Base-by-base conservation (phyloP, 2,329 filamentous ascomycete genomes). In the Aspergillus cejpii region DNA sequence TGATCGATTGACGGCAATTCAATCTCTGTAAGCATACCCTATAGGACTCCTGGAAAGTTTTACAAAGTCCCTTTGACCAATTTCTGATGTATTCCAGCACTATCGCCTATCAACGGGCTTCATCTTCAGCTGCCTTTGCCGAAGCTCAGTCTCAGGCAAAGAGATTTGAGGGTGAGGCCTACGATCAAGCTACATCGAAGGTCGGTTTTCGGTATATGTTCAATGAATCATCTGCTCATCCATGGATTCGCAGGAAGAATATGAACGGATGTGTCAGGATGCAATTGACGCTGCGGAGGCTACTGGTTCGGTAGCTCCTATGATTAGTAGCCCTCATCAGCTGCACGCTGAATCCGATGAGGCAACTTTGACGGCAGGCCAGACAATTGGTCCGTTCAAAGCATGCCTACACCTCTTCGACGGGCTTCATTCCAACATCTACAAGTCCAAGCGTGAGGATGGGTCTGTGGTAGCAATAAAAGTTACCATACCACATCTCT, bases 351-450 rank as follows among this genome's bases (percentile, higher is more conserved):
- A 52, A 8, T 37, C 44, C 14, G 48, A 54, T n/a, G 53, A 59
- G 29, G 48, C 59, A 28, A 42, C 53, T 17, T 56, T 60, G 37
- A 51, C 56, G 49, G 45, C 65, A 54, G 58, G 70, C 55, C 50
- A 66, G 58, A 44, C 48, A 3, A 73, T 83, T 49, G 81, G 81
- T 3, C 66, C 65, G 20, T 84, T 81, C 59, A 67, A 67, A 34
- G 74, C 76, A 50, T 80, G 78, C 37, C 63, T 73, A 15, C 77
- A 79, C 62, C 71, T 77, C 57, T 71, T 69, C 46, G 75, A 80
- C 51, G 92, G 92, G 15, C 73, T 91, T 10, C 92, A 88, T 50
- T 92, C 91, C 14, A 80, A 83, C 44, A 81, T 98, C 40, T 97
- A 90, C 70, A 83, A 83, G 56, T 81, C 81, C 31, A 69, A 72